Evolutionary conservation across 768 basidiomycete genomes (phyloP).

Genomic region (Tylopilus balloui): DNA sequence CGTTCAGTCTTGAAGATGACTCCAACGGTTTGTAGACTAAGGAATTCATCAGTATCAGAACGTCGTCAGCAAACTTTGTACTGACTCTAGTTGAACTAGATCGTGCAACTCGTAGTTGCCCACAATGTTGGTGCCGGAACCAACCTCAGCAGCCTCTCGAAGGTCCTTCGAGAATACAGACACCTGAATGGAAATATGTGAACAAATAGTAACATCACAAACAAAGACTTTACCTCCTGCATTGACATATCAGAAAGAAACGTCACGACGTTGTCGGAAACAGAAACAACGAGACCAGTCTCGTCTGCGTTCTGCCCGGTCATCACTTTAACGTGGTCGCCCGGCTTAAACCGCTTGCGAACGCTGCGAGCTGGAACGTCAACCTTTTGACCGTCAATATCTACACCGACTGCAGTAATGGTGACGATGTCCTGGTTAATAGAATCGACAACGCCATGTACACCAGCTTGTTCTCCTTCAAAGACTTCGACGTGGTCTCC

Average conservation of each 20-base stretch:
- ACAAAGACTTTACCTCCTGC: constrained; percentile 67
- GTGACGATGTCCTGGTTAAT: constrained; percentile 85
- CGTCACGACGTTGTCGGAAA: constrained; percentile 86
- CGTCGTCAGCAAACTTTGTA: constrained; percentile 10
- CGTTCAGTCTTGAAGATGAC: constrained; percentile 98
- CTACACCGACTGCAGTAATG: constrained; percentile 72
- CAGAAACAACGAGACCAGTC: constrained; percentile 92
- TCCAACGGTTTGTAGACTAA: constrained; percentile 86
- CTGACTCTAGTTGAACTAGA: constrained; percentile 93
- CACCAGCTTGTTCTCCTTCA: constrained; percentile 92
- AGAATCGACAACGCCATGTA: constrained; percentile 88
- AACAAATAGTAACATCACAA: neutral
- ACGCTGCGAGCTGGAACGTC: constrained; percentile 86
- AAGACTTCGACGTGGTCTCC: constrained; percentile 98
- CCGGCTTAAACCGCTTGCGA: constrained; percentile 91
- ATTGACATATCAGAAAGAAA: constrained; percentile 97
- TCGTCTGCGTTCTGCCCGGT: constrained; percentile 91
- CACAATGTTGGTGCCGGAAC: constrained; percentile 83
- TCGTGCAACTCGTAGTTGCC: constrained; percentile 97
- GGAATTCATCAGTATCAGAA: constrained; percentile 10
- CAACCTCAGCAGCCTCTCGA: constrained; percentile 95
- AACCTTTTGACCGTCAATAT: constrained; percentile 82
- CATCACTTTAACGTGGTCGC: constrained; percentile 99
- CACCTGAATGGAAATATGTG: constrained; percentile 47
- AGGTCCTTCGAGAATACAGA: constrained; percentile 97